phyloP scores from a whole-genome alignment of 2,329 filamentous ascomycete genomes.

The Neofusicoccum kwambonambiense region DNA sequence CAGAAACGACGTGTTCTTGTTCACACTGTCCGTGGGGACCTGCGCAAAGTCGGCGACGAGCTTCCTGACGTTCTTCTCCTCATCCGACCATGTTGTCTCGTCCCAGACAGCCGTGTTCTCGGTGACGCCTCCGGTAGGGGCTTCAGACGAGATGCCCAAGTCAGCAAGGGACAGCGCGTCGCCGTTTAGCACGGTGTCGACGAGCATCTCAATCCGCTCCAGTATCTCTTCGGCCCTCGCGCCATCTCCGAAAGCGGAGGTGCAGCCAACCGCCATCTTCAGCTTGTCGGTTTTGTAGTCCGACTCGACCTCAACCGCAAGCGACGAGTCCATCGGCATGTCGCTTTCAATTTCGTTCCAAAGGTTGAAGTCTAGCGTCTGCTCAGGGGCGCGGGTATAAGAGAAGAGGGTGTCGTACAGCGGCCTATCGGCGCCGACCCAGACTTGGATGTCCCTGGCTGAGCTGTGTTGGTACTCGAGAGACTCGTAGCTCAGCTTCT shows the following conservation, averaged over 20 bases:
- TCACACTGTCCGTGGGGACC: constrained; percentile 25
- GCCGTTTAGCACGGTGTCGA: constrained; percentile 28
- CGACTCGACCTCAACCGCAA: constrained; percentile 37
- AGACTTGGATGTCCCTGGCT: constrained; percentile 36
- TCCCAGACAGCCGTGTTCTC: constrained; percentile 3
- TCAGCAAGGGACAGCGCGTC: constrained; percentile 26
- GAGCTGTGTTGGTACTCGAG: constrained; percentile 39
- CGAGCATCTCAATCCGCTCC: constrained; percentile 33
- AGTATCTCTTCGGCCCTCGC: constrained; percentile 28
- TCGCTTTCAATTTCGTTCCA: constrained; percentile 34
- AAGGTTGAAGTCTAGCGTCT: constrained; percentile 21
- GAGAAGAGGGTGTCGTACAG: constrained; percentile 39
- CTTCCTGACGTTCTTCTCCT: not conserved
- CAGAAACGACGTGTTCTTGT: constrained; percentile 31
- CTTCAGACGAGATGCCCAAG: constrained; percentile 33
- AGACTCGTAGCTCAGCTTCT: constrained; percentile 27
- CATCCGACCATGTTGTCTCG: constrained; percentile 8
- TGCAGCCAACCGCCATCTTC: constrained; percentile 28
- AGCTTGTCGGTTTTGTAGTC: constrained; percentile 25
- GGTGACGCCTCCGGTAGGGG: not conserved
- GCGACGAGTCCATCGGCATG: constrained; percentile 37
- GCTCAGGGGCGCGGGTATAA: constrained; percentile 25
- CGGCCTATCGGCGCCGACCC: constrained; percentile 32
- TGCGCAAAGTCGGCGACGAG: constrained; percentile 27
- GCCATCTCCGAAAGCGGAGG: constrained; percentile 26